These are phyloP conservation scores for Selaginella tamariscina DNA, from an alignment of 75 land plant genomes.

Conservation along the genomic window DNA sequence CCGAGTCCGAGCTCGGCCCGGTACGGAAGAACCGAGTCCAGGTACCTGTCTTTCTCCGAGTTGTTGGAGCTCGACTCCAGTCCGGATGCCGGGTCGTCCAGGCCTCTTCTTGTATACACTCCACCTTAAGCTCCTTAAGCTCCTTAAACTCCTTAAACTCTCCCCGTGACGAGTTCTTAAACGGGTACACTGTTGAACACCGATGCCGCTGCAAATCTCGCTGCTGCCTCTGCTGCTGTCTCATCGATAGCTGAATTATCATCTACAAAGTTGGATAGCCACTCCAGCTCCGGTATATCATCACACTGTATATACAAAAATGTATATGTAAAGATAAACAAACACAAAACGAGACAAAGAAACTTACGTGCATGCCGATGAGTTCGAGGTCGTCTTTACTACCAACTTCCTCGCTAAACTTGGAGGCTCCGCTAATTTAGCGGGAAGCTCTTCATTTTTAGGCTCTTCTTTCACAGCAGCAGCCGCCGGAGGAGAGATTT, in stretches of 20 bases:
- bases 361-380: background rate
- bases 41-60: too few relatives aligned
- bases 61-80: background rate
- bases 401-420: background rate
- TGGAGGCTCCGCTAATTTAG: background rate
- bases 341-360: background rate
- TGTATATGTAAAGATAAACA: background rate
- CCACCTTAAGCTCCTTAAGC: too few relatives aligned
- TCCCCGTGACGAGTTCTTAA: background rate
- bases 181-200: background rate
- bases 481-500: constrained; percentile 1
- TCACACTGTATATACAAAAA: constrained; percentile 38
- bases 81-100: background rate
- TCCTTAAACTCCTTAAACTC: too few relatives aligned
- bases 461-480: background rate
- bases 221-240: background rate
- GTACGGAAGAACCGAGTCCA: background rate
- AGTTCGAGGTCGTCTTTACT: background rate
- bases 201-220: background rate
- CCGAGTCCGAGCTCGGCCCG: background rate
- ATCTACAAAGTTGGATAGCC: constrained; percentile 58
- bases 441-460: background rate
- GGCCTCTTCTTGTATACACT: too few relatives aligned
- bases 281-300: constrained; percentile 56
- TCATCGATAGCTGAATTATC: constrained; percentile 38